These are phyloP conservation scores for Aspergillus hancockii DNA, from an alignment of 495 filamentous ascomycete species.

Conservation along the genomic window DNA sequence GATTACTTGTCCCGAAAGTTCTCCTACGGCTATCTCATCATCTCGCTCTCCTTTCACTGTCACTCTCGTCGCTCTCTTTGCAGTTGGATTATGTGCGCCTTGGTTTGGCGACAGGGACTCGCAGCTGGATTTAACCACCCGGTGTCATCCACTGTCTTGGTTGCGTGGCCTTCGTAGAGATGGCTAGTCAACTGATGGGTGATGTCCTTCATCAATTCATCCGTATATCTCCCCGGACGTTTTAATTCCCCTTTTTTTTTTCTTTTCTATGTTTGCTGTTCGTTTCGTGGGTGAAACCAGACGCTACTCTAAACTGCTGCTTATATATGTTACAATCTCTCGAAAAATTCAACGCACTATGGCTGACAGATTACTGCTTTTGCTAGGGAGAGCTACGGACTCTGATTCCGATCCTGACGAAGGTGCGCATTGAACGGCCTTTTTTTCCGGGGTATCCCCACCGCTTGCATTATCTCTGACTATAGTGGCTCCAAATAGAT, in stretches of 20 bases:
- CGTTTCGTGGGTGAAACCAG: neutral
- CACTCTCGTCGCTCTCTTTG: slow-evolving; percentile 3
- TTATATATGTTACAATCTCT: neutral
- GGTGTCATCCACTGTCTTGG: slow-evolving; percentile 30
- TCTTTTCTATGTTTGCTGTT: neutral
- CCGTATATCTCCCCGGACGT: slow-evolving; percentile 34
- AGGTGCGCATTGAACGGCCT: slow-evolving; percentile 38
- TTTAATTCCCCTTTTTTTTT: slow-evolving; percentile 2
- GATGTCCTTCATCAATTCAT: slow-evolving; percentile 41
- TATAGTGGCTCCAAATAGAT: slow-evolving; percentile 32
- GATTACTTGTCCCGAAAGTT: slow-evolving; percentile 5
- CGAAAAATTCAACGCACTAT: neutral
- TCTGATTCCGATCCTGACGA: slow-evolving; percentile 53
- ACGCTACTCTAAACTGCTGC: neutral
- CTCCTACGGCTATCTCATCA: neutral
- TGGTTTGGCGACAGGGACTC: slow-evolving; percentile 28
- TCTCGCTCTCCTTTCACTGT: neutral
- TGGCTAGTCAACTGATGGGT: slow-evolving; percentile 43
- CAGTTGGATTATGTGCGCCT: slow-evolving; percentile 37
- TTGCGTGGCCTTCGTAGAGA: slow-evolving; percentile 31
- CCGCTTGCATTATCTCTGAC: slow-evolving; percentile 17
- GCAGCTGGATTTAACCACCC: slow-evolving; percentile 34
- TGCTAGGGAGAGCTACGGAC: slow-evolving; percentile 35
- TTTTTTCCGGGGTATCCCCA: slow-evolving; percentile 1
- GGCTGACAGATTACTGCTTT: slow-evolving; percentile 23